Percentiles rank a stretch among this genome's conserved stretches.
Conservation (phyloP, 495 filamentous ascomycete species). For the Penicillium verhagenii region DNA sequence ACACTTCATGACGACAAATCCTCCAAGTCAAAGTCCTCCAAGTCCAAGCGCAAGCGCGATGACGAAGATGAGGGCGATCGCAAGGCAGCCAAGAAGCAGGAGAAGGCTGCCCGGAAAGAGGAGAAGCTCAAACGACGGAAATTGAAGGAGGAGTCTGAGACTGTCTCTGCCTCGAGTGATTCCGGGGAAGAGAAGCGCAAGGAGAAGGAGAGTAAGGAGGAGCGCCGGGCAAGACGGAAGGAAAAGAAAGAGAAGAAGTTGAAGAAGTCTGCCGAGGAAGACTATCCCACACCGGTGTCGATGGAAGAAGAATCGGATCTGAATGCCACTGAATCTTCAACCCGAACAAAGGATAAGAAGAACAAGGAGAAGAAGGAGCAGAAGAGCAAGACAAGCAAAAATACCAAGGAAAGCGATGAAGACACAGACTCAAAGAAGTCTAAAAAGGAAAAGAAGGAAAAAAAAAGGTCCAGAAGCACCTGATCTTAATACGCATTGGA, state of each 20-base stretch:
- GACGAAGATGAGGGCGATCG: conserved; percentile 12
- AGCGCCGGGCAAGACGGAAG: conserved; percentile 22
- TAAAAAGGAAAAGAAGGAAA: conserved; percentile 33
- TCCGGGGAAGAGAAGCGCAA: conserved; percentile 11
- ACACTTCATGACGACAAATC: conserved; percentile 47
- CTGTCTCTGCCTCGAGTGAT: conserved; percentile 12
- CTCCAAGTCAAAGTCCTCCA: conserved; percentile 7
- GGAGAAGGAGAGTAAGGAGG: conserved; percentile 28
- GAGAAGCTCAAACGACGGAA: conserved; percentile 38
- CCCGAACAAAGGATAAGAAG: conserved; percentile 7
- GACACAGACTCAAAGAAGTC: conserved; percentile 20
- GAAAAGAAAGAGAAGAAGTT: conserved; percentile 38
- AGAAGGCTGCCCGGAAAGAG: conserved; percentile 31
- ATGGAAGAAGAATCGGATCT: conserved; percentile 30
- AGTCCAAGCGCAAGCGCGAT: conserved; percentile 30
- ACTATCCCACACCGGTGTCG: conserved; percentile 43
- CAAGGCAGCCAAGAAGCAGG: conserved; percentile 23
- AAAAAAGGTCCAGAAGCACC: conserved; percentile 30
- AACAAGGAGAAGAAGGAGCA: conserved; percentile 24
- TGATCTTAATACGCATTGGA: conserved; percentile 18
- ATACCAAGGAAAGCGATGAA: not conserved
- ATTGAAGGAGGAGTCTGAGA: conserved; percentile 28
- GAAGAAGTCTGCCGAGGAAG: conserved; percentile 27
- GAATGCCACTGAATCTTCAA: conserved; percentile 14
- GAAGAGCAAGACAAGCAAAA: conserved; percentile 22